Evolutionary conservation across 2,329 filamentous ascomycete species (phyloP), one percentile per base, ranked within the genome.

Genomic region (Coleophoma cylindrospora): DNA sequence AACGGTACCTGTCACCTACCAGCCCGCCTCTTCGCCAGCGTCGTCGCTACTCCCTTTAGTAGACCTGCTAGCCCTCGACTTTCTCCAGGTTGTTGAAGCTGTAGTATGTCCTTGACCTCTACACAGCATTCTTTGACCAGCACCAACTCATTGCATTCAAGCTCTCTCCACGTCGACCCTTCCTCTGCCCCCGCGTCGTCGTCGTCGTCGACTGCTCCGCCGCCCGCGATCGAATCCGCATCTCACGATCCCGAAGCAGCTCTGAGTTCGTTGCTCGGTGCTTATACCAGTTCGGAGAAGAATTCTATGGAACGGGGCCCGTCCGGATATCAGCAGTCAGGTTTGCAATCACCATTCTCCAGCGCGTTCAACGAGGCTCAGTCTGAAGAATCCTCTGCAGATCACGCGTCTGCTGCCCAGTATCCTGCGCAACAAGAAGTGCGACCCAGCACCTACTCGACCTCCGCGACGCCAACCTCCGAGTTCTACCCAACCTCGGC

Each of bases 361-460:
- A 79, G 76, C 74, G 77, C 76, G 70, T 78, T 77, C 72, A 79
- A 74, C 75, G 77, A 82, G 76, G 74, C 81, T 73, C 80, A 85
- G 78, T 91, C 90, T 91, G 89, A 95, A 87, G 84, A 80, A 70
- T 81, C 85, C 70, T 74, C 75, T 56, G 83, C 87, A 94, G 91
- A 95, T 87, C 89, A 89, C 80, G 80, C 87, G 74, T 89, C 91
- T 88, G 86, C 88, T 87, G 88, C 87, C 74, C 87, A 92, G 73
- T 95, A 95, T 74, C 79, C 87, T 62, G 83, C 84, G 65, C 86
- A 88, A 68, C 85, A 87, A 75, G 91, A 96, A 75, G 83, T 84
- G 66, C 83, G 88, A 70, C 41, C 40, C 19, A 19, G 66, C 49
- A 61, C 58, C 36, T 63, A 57, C 52, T 74, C 77, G 60, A 86